Evolutionary conservation across 2,329 filamentous ascomycete species (phyloP).

Genomic region (Aspergillus brasiliensis): DNA sequence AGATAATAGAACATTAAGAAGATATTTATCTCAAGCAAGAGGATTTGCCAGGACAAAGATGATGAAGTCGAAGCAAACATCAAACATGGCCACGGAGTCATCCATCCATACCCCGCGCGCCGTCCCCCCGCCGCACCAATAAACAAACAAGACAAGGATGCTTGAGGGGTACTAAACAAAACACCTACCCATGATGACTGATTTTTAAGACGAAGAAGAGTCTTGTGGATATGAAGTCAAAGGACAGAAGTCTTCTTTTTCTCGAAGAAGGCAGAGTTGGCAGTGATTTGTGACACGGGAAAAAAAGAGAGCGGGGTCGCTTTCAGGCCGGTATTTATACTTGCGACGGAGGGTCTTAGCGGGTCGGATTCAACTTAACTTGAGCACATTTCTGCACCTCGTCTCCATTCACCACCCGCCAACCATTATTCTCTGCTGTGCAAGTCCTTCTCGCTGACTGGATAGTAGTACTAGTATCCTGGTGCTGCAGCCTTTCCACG

Average conservation of each 20-base stretch:
- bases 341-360: background rate
- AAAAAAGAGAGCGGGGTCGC: background rate
- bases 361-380: background rate
- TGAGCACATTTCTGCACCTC: constrained; percentile 32
- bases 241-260: background rate
- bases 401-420: background rate
- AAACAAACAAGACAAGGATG: background rate
- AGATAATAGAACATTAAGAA: fast-evolving
- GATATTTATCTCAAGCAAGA: background rate
- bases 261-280: background rate
- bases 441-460: background rate
- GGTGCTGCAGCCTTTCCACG: background rate
- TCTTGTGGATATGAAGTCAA: background rate
- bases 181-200: constrained; percentile 19
- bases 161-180: background rate
- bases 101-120: background rate
- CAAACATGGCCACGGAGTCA: background rate
- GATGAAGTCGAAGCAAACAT: background rate
- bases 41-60: background rate
- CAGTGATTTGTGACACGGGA: background rate
- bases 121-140: constrained; percentile 14
- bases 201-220: background rate
- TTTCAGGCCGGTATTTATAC: constrained; percentile 25
- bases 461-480: background rate
- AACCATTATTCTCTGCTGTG: background rate